Conservation (phyloP, 495 filamentous ascomycete genomes). For the Tuber calosporum region DNA sequence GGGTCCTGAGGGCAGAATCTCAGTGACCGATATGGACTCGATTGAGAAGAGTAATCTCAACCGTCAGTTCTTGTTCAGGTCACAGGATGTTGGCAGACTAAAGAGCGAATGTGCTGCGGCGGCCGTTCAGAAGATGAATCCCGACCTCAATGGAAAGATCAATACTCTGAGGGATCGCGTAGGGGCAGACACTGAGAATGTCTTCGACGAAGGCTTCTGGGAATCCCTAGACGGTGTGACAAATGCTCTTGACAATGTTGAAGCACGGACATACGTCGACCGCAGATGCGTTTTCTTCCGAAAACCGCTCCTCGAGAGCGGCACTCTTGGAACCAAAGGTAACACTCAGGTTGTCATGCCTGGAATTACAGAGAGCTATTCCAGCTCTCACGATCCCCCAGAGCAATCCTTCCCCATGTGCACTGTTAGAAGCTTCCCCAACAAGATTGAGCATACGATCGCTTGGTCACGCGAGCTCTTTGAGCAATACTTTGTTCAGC, state of each 20-base stretch:
- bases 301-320: conserved; percentile 92
- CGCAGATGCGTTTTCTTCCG: conserved; percentile 97
- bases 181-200: conserved; percentile 80
- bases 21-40: conserved; percentile 91
- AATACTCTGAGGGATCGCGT: conserved; percentile 80
- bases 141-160: conserved; percentile 79
- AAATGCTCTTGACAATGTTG: conserved; percentile 96
- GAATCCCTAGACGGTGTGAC: conserved; percentile 81
- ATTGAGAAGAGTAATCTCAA: conserved; percentile 99
- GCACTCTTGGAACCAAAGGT: conserved; percentile 95
- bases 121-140: conserved; percentile 90
- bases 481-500: conserved; percentile 85
- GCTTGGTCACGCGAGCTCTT: conserved; percentile 96
- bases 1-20: conserved; percentile 81
- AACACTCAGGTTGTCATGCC: conserved; percentile 96
- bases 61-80: conserved; percentile 91
- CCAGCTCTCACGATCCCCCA: conserved; percentile 94
- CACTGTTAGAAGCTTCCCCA: conserved; percentile 94
- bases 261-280: conserved; percentile 95
- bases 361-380: conserved; percentile 89
- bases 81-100: conserved; percentile 87
- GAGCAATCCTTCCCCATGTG: conserved; percentile 99
- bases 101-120: conserved; percentile 94
- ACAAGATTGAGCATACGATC: conserved; percentile 98
- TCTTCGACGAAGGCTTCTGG: conserved; percentile 97